phyloP scores from a whole-genome alignment of 352 stramenopile species.

The Phytopythium montanum region DNA sequence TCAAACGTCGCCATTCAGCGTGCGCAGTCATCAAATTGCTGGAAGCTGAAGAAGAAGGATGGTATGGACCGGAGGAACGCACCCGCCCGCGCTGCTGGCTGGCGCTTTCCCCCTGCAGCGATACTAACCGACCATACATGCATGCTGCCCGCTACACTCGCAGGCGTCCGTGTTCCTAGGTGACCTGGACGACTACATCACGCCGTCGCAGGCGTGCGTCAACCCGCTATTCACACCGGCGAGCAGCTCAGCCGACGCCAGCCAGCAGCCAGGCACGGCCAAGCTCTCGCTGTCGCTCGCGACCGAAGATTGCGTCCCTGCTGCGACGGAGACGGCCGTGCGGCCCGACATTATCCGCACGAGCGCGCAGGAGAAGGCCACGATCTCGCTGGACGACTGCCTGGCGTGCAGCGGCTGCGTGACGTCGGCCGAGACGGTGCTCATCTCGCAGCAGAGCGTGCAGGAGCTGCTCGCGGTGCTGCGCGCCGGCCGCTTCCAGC shows the following conservation, averaged over 20 bases:
- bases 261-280: conserved; percentile 25
- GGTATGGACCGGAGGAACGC: too few relatives aligned
- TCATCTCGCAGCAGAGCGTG: conserved; percentile 95
- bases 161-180: conserved; percentile 90
- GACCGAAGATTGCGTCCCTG: conserved; percentile 47
- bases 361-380: conserved; percentile 78
- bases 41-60: too few relatives aligned
- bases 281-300: conserved; percentile 78
- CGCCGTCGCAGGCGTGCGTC: conserved; percentile 91
- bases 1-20: too few relatives aligned
- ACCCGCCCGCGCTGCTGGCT: too few relatives aligned
- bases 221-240: conserved; percentile 90
- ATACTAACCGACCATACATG: background rate
- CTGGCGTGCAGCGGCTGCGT: conserved; percentile 97
- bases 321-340: conserved; percentile 31
- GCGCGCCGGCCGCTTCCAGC: conserved; percentile 34
- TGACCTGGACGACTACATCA: conserved; percentile 94
- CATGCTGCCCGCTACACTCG: conserved; percentile 7
- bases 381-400: conserved; percentile 95
- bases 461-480: conserved; percentile 83
- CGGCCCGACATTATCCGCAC: conserved; percentile 81
- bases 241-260: background rate
- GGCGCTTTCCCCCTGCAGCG: too few relatives aligned
- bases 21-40: too few relatives aligned
- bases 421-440: conserved; percentile 97